phyloP scores from a whole-genome alignment of 1,139 yeast genomes.

The Williopsis jadinii region DNA sequence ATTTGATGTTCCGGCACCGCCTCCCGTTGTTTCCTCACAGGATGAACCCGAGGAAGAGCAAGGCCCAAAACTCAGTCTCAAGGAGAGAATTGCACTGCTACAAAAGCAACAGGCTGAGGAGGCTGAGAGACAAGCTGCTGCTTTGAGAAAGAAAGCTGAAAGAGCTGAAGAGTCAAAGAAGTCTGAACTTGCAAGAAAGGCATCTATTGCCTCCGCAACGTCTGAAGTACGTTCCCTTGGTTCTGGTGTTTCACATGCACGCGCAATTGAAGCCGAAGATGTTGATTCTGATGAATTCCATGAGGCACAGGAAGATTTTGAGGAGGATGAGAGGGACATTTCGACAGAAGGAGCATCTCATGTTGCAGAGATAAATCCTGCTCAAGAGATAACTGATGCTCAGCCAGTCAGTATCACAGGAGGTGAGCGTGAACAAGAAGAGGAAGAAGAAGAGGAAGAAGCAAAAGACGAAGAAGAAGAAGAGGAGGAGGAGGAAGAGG shows the following conservation, averaged over 20 bases:
- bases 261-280: slow-evolving; percentile 2
- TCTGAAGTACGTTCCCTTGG: background rate
- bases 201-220: background rate
- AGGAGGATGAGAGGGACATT: slow-evolving; percentile 1
- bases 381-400: slow-evolving; percentile 3
- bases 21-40: slow-evolving; percentile 7
- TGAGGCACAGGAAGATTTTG: background rate
- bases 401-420: slow-evolving; percentile 1
- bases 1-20: slow-evolving; percentile 11
- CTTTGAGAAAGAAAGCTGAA: slow-evolving; percentile 49
- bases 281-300: slow-evolving; percentile 2
- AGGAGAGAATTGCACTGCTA: slow-evolving; percentile 78
- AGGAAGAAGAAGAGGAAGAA: slow-evolving; percentile 27
- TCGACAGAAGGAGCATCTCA: slow-evolving; percentile 1
- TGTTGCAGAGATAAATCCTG: slow-evolving; percentile 4
- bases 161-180: slow-evolving; percentile 44
- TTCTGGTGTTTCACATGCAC: background rate
- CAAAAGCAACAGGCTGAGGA: slow-evolving; percentile 81
- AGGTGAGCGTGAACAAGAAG: slow-evolving; percentile 17
- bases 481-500: slow-evolving; percentile 44
- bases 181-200: background rate
- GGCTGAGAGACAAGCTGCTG: slow-evolving; percentile 66
- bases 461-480: slow-evolving; percentile 31
- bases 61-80: slow-evolving; percentile 71
- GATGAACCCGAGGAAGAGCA: slow-evolving; percentile 31